Conservation (phyloP, 306 rosid species). For the Urtica urens region DNA sequence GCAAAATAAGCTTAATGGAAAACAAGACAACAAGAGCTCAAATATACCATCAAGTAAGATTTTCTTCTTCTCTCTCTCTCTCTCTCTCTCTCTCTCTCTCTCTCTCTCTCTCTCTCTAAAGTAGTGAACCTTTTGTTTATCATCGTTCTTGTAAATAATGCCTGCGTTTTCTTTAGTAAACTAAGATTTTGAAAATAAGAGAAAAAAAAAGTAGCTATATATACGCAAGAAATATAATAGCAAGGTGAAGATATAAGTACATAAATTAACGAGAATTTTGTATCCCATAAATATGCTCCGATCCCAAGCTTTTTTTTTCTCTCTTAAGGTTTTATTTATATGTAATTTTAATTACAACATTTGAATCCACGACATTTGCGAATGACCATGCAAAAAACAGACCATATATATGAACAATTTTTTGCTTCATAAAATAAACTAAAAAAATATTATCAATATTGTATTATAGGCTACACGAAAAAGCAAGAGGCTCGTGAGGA, state of each 20-base stretch:
- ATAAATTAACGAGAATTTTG: too few relatives aligned
- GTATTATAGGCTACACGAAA: conserved; percentile 44
- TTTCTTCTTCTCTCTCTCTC: background rate
- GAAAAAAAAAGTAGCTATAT: background rate
- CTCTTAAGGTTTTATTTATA: too few relatives aligned
- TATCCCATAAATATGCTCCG: background rate
- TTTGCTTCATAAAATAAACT: background rate
- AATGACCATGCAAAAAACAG: background rate
- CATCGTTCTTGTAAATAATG: background rate
- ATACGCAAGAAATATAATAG: background rate
- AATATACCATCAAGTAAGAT: conserved; percentile 46
- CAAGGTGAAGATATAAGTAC: too few relatives aligned
- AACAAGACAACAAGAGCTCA: conserved; percentile 49
- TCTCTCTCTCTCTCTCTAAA: background rate
- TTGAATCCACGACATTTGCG: background rate
- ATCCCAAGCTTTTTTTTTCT: too few relatives aligned
- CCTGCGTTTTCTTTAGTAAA: too few relatives aligned
- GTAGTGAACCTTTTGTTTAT: background rate
- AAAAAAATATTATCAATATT: background rate
- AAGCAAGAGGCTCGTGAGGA: conserved; percentile 85
- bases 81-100: too few relatives aligned
- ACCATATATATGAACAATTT: background rate
- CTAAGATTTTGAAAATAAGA: too few relatives aligned
- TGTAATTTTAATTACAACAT: too few relatives aligned
- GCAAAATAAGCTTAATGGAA: conserved; percentile 71